These are phyloP conservation scores for Backusella mclennaniae DNA, from an alignment of 192 early-diverging fungal genomes.

Conservation along the genomic window DNA sequence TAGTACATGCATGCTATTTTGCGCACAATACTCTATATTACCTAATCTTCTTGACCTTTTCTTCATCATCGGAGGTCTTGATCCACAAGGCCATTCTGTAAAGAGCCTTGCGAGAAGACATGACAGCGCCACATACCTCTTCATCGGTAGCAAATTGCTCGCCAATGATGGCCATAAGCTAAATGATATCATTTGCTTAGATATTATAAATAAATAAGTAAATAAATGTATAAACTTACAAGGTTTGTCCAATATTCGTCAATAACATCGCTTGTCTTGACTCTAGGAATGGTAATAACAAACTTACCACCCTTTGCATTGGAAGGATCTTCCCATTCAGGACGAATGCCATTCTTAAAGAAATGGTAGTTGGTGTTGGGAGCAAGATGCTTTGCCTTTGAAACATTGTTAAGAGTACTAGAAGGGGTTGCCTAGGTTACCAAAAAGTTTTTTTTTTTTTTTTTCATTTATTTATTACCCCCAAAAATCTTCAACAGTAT, in stretches of 20 bases:
- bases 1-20: no score
- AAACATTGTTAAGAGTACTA: constrained; percentile 85
- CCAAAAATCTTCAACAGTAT: constrained; percentile 97
- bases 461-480: constrained; percentile 48
- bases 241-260: constrained; percentile 87
- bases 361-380: constrained; percentile 89
- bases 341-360: constrained; percentile 89
- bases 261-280: constrained; percentile 69
- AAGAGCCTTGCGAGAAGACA: constrained; percentile 78
- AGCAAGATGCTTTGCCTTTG: constrained; percentile 68
- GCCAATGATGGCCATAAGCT: constrained; percentile 88
- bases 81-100: constrained; percentile 91
- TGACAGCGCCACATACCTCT: constrained; percentile 87
- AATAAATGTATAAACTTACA: constrained; percentile 41
- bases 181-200: constrained; percentile 17
- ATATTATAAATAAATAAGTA: neutral
- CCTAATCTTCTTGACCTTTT: constrained; percentile 51
- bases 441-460: neutral
- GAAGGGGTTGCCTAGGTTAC: neutral
- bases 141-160: constrained; percentile 77
- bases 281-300: constrained; percentile 70
- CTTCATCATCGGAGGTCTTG: constrained; percentile 51
- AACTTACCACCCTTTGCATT: constrained; percentile 94
- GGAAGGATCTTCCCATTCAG: constrained; percentile 92
- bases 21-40: constrained; percentile 12